A percentile compares a stretch with the other conserved stretches of the same genome.
phyloP scores from a whole-genome alignment of 768 basidiomycete species.

The Coprinopsis strossmayeri region DNA sequence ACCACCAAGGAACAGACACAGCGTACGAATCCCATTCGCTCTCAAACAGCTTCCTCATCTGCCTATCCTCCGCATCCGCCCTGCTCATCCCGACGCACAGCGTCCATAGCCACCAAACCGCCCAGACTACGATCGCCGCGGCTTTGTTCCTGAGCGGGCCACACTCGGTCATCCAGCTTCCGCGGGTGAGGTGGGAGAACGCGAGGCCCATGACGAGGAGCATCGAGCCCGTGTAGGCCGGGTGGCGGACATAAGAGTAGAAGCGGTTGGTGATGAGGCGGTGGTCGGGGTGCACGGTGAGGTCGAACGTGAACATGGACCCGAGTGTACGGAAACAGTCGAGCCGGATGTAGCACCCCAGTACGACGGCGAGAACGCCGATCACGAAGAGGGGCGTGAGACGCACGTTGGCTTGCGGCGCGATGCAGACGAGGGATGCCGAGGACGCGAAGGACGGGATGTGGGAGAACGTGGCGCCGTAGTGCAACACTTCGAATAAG shows the following conservation, averaged over 20 bases:
- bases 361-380: conserved; percentile 35
- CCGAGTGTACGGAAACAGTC: conserved; percentile 51
- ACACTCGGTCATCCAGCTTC: conserved; percentile 42
- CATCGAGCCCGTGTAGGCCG: conserved; percentile 49
- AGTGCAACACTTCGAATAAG: conserved; percentile 41
- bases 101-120: conserved; percentile 45
- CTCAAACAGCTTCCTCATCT: conserved; percentile 38
- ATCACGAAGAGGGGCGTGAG: conserved; percentile 38
- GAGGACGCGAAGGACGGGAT: conserved; percentile 25
- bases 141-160: conserved; percentile 24
- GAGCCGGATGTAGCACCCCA: conserved; percentile 43
- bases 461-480: conserved; percentile 24
- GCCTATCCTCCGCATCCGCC: conserved; percentile 43
- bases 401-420: conserved; percentile 21
- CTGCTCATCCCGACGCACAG: conserved; percentile 41
- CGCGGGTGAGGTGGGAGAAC: conserved; percentile 37
- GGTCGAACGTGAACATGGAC: conserved; percentile 51
- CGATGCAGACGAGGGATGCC: conserved; percentile 26
- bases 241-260: conserved; percentile 49
- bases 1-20: conserved; percentile 39
- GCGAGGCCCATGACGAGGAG: conserved; percentile 41
- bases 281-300: conserved; percentile 48
- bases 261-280: conserved; percentile 43
- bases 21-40: conserved; percentile 45
- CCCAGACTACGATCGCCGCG: conserved; percentile 24